A percentile compares a stretch with the other conserved stretches of the same genome.
Evolutionary conservation across 345 rosid genomes (phyloP).

Genomic region (Carallia pectinifolia): DNA sequence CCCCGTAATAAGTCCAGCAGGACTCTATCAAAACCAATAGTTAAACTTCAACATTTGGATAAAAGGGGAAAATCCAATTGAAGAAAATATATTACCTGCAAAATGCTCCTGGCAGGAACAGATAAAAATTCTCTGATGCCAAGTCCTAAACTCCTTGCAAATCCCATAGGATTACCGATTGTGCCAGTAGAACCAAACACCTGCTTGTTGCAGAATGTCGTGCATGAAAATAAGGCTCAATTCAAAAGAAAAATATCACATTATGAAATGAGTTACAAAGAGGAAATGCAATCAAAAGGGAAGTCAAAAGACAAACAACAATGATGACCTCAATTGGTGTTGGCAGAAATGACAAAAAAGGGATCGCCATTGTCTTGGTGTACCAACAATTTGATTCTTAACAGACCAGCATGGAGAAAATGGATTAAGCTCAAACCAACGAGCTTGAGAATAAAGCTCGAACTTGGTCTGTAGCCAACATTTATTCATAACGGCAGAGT

Average conservation of each 20-base stretch:
- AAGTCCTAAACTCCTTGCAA: slow-evolving; percentile 83
- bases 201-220: slow-evolving; percentile 38
- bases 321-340: too few relatives aligned
- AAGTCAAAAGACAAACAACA: too few relatives aligned
- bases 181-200: slow-evolving; percentile 97
- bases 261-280: not conserved
- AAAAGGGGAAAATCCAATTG: slow-evolving; percentile 8
- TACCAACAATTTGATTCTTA: too few relatives aligned
- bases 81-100: slow-evolving; percentile 50
- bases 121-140: slow-evolving; percentile 92
- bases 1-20: slow-evolving; percentile 78
- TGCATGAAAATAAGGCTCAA: slow-evolving; percentile 5
- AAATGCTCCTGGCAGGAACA: slow-evolving; percentile 72
- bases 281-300: too few relatives aligned
- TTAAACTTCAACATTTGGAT: not conserved
- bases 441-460: too few relatives aligned
- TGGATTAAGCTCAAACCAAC: too few relatives aligned
- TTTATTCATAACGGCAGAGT: too few relatives aligned
- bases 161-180: slow-evolving; percentile 96
- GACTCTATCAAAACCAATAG: slow-evolving; percentile 57
- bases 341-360: too few relatives aligned
- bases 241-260: slow-evolving; percentile 3
- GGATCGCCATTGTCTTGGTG: too few relatives aligned
- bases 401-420: too few relatives aligned
- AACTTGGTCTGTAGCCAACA: too few relatives aligned